Percentiles rank a stretch among this genome's conserved stretches.
Conservation (phyloP, 306 rosid genomes). For the Mimosa bimucronata region DNA sequence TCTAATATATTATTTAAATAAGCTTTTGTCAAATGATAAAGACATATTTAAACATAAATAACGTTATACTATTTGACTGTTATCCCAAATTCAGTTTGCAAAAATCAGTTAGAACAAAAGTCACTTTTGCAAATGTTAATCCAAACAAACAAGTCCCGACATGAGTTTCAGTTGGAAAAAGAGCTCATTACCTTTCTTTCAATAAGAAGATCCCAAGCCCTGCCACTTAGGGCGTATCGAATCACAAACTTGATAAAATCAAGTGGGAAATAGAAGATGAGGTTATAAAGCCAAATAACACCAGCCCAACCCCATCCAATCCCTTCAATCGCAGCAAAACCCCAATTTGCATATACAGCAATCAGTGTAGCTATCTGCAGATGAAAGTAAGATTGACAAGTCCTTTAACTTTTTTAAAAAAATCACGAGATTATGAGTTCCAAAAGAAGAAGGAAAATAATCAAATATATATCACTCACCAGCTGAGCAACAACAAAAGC, state of each 20-base stretch:
- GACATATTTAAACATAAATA: too few relatives aligned
- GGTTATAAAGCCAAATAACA: conserved; percentile 80
- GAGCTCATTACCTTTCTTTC: conserved; percentile 70
- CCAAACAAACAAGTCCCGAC: too few relatives aligned
- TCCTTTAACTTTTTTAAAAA: not conserved
- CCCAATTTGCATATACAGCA: conserved; percentile 80
- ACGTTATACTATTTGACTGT: too few relatives aligned
- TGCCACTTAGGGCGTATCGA: conserved; percentile 77
- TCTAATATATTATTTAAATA: too few relatives aligned
- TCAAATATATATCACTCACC: conserved; percentile 50
- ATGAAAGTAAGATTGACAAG: conserved; percentile 28
- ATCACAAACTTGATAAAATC: conserved; percentile 70
- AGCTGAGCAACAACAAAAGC: conserved; percentile 79
- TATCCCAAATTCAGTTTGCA: too few relatives aligned
- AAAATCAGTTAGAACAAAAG: too few relatives aligned
- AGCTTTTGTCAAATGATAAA: too few relatives aligned
- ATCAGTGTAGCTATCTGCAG: conserved; percentile 77
- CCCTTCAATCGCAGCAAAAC: conserved; percentile 79
- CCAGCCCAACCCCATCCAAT: conserved; percentile 98
- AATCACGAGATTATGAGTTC: conserved; percentile 4
- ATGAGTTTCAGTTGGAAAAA: too few relatives aligned
- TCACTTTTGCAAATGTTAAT: too few relatives aligned
- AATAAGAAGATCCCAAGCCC: conserved; percentile 87
- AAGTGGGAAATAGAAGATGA: conserved; percentile 75
- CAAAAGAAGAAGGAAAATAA: not conserved